Evolutionary conservation across 176 grass and related monocot species (phyloP), one percentile per base, ranked within the genome.

Genomic region (Carex cristatella): DNA sequence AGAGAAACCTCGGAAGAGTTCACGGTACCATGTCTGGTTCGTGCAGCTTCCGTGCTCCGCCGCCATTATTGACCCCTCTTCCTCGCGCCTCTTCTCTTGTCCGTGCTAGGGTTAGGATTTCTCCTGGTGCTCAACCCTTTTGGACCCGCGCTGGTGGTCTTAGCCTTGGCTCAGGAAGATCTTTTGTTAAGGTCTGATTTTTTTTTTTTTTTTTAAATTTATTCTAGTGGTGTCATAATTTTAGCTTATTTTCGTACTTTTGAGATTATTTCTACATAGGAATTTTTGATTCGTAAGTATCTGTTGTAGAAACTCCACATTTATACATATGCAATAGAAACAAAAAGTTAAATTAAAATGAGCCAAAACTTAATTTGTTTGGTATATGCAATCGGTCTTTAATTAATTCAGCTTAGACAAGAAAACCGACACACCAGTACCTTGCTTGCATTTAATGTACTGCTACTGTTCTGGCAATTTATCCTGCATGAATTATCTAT

Each of bases 71-170:
- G 75, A 81, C 58, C 46, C 74, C 62, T 42, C 48, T 57, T 69
- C 75, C 44, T 68, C 74, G 46, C 58, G 61, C 75, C 55, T 51
- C 31, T 59, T 58, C 85, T 59, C 33, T 14, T 10, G 7, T 40
- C 60, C 13, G 61, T 46, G 81, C 64, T 83, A 83, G 81, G 81
- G 74, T 67, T 79, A 65, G 84, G 73, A 67, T 56, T 81, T 67
- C 85, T 63, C 33, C 56, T 15, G n/a, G 9, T 46, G 49, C 38
- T 56, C 33, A 15, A 23, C 7, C 73, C 31, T 15, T 23, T 31
- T 70, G 35, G 62, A 2, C 31, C 63, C 35, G 71, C 38, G 62
- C 27, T 69, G 7, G 15, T 68, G 32, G 19, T 42, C 11, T 42
- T 61, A 5, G 49, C 6, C 13, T 68, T 44, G 70, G 57, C 63